These are phyloP conservation scores for Capillidium rhysosporum DNA, from an alignment of 371 early-diverging fungal species.

Conservation along the genomic window DNA sequence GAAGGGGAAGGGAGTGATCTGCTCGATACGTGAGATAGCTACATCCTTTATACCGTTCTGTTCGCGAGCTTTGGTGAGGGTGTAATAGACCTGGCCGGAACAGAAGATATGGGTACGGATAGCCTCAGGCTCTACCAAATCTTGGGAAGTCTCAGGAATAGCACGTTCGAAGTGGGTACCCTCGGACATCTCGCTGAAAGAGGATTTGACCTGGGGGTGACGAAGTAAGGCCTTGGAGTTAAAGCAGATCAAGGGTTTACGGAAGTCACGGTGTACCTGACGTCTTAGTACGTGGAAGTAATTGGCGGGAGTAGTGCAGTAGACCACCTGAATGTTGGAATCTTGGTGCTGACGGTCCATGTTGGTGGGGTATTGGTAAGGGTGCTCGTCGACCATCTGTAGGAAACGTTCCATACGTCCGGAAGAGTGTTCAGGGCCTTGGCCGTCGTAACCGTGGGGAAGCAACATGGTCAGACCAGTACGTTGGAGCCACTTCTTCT, in stretches of 20 bases:
- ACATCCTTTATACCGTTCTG: slow-evolving; percentile 41
- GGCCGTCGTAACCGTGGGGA: slow-evolving; percentile 94
- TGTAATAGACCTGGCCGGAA: slow-evolving; percentile 81
- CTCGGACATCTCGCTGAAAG: background rate
- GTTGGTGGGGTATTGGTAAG: slow-evolving; percentile 26
- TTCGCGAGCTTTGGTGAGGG: slow-evolving; percentile 55
- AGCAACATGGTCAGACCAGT: slow-evolving; percentile 76
- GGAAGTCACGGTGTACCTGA: slow-evolving; percentile 64
- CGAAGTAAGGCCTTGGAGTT: slow-evolving; percentile 58
- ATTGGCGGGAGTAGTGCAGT: slow-evolving; percentile 87
- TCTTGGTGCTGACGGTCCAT: slow-evolving; percentile 19
- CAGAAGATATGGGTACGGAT: background rate
- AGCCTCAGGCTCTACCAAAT: slow-evolving; percentile 39
- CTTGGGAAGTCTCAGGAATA: slow-evolving; percentile 56
- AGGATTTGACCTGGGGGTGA: slow-evolving; percentile 28
- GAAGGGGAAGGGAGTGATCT: slow-evolving; percentile 84
- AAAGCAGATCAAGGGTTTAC: slow-evolving; percentile 79
- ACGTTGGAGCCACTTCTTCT: slow-evolving; percentile 84
- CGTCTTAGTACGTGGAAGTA: slow-evolving; percentile 89
- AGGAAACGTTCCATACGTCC: slow-evolving; percentile 85
- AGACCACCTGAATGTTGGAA: slow-evolving; percentile 83
- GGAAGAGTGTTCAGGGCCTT: slow-evolving; percentile 90
- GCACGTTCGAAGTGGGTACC: slow-evolving; percentile 39
- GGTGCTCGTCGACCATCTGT: slow-evolving; percentile 49
- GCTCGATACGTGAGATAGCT: slow-evolving; percentile 77